Conservation (phyloP, 106 monocot genomes). For the Acorus gramineus region DNA sequence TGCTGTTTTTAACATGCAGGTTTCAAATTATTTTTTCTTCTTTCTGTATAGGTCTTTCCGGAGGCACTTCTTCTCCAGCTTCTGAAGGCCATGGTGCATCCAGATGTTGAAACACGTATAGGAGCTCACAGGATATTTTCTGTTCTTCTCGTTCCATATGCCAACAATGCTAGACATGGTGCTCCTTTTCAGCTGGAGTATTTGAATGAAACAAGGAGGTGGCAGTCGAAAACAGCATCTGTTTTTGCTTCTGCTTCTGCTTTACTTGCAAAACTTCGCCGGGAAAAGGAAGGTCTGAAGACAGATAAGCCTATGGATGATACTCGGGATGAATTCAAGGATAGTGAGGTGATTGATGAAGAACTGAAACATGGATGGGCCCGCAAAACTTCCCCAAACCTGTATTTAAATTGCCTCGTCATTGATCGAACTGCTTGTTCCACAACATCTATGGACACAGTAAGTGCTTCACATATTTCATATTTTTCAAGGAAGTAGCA, state of each 20-base stretch:
- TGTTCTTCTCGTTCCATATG: slow-evolving; percentile 48
- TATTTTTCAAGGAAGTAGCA: not conserved
- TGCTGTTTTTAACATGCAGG: not conserved
- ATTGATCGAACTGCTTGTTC: slow-evolving; percentile 40
- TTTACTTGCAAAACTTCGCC: slow-evolving; percentile 80
- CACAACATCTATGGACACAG: slow-evolving; percentile 23
- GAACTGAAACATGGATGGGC: slow-evolving; percentile 30
- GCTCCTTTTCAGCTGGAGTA: slow-evolving; percentile 16
- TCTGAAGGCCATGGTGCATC: slow-evolving; percentile 83
- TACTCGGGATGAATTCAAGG: slow-evolving; percentile 19
- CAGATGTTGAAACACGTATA: slow-evolving; percentile 80
- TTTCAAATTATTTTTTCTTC: not conserved
- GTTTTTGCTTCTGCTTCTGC: slow-evolving; percentile 85
- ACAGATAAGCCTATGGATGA: slow-evolving; percentile 31
- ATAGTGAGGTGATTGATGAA: slow-evolving; percentile 31
- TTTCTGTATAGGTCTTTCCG: slow-evolving; percentile 55
- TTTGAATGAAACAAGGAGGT: slow-evolving; percentile 45
- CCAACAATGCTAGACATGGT: slow-evolving; percentile 31
- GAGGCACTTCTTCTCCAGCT: slow-evolving; percentile 74
- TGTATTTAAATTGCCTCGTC: slow-evolving; percentile 47
- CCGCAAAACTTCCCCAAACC: slow-evolving; percentile 49
- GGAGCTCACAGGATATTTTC: slow-evolving; percentile 78
- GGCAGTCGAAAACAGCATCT: slow-evolving; percentile 63
- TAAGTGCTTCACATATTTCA: slow-evolving; percentile 19
- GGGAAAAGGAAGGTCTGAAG: slow-evolving; percentile 56